Evolutionary conservation across 257 asterid species (phyloP).

Genomic region (Misopates orontium): DNA sequence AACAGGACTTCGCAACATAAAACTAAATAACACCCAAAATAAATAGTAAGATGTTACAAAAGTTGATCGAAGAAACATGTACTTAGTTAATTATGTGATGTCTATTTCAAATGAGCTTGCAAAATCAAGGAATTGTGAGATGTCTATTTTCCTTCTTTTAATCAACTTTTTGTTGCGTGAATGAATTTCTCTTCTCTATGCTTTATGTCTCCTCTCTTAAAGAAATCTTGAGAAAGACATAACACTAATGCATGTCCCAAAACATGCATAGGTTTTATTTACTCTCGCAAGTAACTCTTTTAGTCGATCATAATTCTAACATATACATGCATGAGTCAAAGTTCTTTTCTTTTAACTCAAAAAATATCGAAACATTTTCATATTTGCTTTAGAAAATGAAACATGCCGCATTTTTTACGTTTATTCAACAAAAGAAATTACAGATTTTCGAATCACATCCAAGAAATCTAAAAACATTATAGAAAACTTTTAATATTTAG

Average conservation of each 20-base stretch:
- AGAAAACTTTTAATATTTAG: too few relatives aligned
- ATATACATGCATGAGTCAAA: too few relatives aligned
- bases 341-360: too few relatives aligned
- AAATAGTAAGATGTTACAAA: conserved; percentile 14
- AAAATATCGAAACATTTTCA: too few relatives aligned
- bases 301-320: too few relatives aligned
- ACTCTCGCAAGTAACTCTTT: too few relatives aligned
- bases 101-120: conserved; percentile 26
- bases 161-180: conserved; percentile 31
- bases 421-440: too few relatives aligned
- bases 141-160: neutral
- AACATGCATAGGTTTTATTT: neutral
- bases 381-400: too few relatives aligned
- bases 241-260: neutral
- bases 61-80: conserved; percentile 10
- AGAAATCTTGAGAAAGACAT: neutral
- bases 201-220: conserved; percentile 4
- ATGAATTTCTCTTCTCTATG: conserved; percentile 20
- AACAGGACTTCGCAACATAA: conserved; percentile 1
- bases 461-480: too few relatives aligned
- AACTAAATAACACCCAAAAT: conserved; percentile 11
- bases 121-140: neutral
- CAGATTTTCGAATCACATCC: too few relatives aligned
- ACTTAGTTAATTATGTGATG: conserved; percentile 18
- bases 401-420: too few relatives aligned